Percentiles rank a stretch among this genome's conserved stretches.
These are phyloP conservation scores for Pseudogymnoascus pannorum DNA, from an alignment of 2,329 filamentous ascomycete genomes.

Conservation along the genomic window DNA sequence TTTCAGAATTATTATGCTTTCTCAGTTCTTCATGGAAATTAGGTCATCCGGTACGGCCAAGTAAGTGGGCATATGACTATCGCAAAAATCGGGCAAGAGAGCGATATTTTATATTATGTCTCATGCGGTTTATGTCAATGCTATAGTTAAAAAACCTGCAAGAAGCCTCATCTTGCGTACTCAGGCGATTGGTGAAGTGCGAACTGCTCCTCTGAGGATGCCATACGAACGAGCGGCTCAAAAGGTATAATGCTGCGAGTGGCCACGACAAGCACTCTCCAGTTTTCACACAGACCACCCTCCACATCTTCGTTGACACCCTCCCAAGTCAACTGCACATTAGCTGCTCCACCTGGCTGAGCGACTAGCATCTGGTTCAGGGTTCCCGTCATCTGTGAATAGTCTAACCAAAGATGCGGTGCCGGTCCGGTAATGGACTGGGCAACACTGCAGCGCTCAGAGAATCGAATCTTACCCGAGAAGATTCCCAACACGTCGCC, in stretches of 20 bases:
- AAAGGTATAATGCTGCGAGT: constrained; percentile 14
- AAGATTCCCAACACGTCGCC: constrained; percentile 13
- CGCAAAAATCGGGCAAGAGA: background rate
- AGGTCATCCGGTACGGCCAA: background rate
- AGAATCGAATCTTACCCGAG: constrained; percentile 14
- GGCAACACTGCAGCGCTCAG: constrained; percentile 11
- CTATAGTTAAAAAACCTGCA: constrained; percentile 2
- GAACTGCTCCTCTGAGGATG: constrained; percentile 12
- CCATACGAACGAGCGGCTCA: constrained; percentile 10
- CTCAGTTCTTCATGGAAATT: background rate
- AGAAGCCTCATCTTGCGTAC: constrained; percentile 12
- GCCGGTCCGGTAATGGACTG: constrained; percentile 12
- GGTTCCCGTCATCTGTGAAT: constrained; percentile 14
- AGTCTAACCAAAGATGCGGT: constrained; percentile 15
- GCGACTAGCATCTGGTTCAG: background rate
- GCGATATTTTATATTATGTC: background rate
- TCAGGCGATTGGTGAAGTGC: constrained; percentile 13
- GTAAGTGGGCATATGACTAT: background rate
- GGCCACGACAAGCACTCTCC: constrained; percentile 13
- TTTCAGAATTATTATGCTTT: background rate
- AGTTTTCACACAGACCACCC: constrained; percentile 12
- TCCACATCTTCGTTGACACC: constrained; percentile 4
- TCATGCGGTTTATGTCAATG: background rate
- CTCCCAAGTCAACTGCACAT: background rate
- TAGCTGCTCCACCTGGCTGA: background rate